phyloP scores from a whole-genome alignment of 768 basidiomycete genomes.

The Termitomyces sp. region DNA sequence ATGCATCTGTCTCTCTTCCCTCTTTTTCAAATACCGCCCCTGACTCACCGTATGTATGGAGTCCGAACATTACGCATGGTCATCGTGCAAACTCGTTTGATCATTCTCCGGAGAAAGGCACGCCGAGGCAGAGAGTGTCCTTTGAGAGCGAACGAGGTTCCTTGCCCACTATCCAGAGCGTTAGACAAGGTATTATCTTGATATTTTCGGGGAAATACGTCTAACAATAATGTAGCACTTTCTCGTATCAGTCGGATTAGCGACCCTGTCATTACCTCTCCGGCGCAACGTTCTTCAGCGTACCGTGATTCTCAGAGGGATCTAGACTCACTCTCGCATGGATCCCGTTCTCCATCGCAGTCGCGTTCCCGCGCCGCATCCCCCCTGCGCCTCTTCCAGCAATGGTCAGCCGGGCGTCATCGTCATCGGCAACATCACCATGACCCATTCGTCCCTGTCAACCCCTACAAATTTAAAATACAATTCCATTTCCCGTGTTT shows the following conservation, averaged over 20 bases:
- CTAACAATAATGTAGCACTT: slow-evolving; percentile 20
- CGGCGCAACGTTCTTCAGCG: slow-evolving; percentile 25
- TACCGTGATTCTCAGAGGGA: slow-evolving; percentile 20
- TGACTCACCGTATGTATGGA: slow-evolving; percentile 21
- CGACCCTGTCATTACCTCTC: slow-evolving; percentile 30
- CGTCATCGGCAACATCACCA: slow-evolving; percentile 38
- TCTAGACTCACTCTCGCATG: slow-evolving; percentile 17
- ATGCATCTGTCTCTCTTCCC: slow-evolving; percentile 38
- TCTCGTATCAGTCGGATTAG: slow-evolving; percentile 28
- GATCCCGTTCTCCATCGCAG: slow-evolving; percentile 45
- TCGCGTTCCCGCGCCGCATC: slow-evolving; percentile 41
- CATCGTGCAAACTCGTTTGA: slow-evolving; percentile 28
- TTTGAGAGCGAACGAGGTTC: slow-evolving; percentile 51
- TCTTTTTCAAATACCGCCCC: slow-evolving; percentile 29
- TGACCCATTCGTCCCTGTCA: slow-evolving; percentile 52
- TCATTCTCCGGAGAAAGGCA: slow-evolving; percentile 35
- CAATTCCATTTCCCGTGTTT: slow-evolving; percentile 16
- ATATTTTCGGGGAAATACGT: neutral
- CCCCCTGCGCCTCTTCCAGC: slow-evolving; percentile 56
- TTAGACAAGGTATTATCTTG: slow-evolving; percentile 33
- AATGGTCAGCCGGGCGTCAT: slow-evolving; percentile 48
- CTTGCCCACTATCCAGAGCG: slow-evolving; percentile 31
- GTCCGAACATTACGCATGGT: slow-evolving; percentile 5
- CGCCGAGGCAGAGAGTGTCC: slow-evolving; percentile 48
- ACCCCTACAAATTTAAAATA: slow-evolving; percentile 43